Percentiles rank a stretch among this genome's conserved stretches.
Conservation (phyloP, 345 rosid species). For the Eucalyptus lansdowneana region DNA sequence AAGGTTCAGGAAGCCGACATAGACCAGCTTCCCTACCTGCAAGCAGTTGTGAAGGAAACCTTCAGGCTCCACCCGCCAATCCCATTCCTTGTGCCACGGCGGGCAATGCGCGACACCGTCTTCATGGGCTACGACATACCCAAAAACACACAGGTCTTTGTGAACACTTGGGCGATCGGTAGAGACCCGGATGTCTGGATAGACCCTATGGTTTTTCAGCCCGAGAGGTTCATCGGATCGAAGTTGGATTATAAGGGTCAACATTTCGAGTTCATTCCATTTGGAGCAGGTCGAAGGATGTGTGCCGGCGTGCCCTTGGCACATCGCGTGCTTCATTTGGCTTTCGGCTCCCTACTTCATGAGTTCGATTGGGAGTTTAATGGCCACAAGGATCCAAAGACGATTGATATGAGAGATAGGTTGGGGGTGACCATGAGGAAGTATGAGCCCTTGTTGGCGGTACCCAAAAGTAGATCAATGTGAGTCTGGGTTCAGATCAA, state of each 20-base stretch:
- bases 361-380: slow-evolving; percentile 29
- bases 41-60: slow-evolving; percentile 32
- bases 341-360: slow-evolving; percentile 26
- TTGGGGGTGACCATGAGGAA: slow-evolving; percentile 15
- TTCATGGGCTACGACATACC: slow-evolving; percentile 45
- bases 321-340: slow-evolving; percentile 7
- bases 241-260: slow-evolving; percentile 30
- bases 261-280: slow-evolving; percentile 22
- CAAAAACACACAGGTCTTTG: slow-evolving; percentile 27
- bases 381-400: neutral
- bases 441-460: slow-evolving; percentile 12
- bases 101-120: slow-evolving; percentile 22
- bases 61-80: slow-evolving; percentile 43
- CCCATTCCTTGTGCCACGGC: slow-evolving; percentile 48
- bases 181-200: slow-evolving; percentile 44
- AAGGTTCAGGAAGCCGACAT: slow-evolving; percentile 44
- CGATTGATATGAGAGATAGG: slow-evolving; percentile 17
- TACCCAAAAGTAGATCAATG: slow-evolving; percentile 7
- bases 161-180: slow-evolving; percentile 59
- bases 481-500: neutral
- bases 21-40: slow-evolving; percentile 33
- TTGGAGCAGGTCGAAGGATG: slow-evolving; percentile 38
- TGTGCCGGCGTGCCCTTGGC: slow-evolving; percentile 32
- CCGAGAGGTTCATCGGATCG: slow-evolving; percentile 29
- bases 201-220: slow-evolving; percentile 11